phyloP scores from a whole-genome alignment of 2,329 filamentous ascomycete genomes.

The Pseudofabraea citricarpa region DNA sequence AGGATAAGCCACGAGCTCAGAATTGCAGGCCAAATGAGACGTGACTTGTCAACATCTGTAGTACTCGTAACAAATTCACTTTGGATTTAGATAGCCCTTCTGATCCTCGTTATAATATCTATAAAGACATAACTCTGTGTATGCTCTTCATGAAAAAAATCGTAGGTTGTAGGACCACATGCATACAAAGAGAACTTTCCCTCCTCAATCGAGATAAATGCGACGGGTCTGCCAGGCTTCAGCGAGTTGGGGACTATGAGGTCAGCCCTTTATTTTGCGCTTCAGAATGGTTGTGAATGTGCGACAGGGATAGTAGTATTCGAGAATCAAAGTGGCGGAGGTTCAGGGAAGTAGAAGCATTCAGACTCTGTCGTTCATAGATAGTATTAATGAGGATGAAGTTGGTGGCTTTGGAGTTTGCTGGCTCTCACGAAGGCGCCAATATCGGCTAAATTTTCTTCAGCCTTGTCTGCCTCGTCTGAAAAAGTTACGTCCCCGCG shows the following conservation, averaged over 20 bases:
- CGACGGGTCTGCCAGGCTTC: constrained; percentile 10
- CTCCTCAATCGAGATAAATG: constrained; percentile 12
- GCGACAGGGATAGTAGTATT: not conserved
- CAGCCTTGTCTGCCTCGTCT: not conserved
- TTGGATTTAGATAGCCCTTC: not conserved
- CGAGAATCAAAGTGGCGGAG: not conserved
- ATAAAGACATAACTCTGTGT: constrained; percentile 66
- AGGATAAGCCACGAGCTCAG: no score
- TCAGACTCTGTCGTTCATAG: no score
- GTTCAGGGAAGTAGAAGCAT: no score
- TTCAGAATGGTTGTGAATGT: not conserved
- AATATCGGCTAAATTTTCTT: constrained; percentile 1
- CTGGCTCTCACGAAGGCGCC: no score
- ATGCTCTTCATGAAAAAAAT: constrained; percentile 64
- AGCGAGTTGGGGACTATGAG: constrained; percentile 12
- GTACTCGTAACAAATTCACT: constrained; percentile 58
- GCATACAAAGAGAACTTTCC: constrained; percentile 57
- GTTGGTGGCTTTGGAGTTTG: no score
- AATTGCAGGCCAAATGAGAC: no score
- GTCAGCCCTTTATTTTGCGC: not conserved
- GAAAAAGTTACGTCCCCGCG: not conserved
- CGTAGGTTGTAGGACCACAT: constrained; percentile 66
- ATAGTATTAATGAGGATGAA: no score
- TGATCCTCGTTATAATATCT: constrained; percentile 60
- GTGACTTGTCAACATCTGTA: constrained; percentile 64